Evolutionary conservation across 176 grass and related monocot genomes (phyloP).

Genomic region (Ananas comosus): DNA sequence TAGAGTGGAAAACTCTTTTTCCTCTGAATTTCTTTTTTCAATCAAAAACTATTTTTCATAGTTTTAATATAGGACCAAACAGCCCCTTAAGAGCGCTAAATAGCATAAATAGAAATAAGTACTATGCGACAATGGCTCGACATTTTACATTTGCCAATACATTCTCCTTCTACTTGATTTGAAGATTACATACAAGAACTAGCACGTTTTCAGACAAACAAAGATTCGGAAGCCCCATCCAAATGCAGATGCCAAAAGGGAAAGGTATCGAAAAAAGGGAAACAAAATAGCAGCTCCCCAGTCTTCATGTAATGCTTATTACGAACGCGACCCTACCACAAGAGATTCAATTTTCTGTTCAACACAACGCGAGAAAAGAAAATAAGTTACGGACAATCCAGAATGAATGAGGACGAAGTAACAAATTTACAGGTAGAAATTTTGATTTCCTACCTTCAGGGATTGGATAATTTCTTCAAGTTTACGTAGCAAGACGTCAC

Average conservation of each 20-base stretch:
- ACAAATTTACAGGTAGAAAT: constrained; percentile 3
- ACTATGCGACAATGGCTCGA: too few species aligned
- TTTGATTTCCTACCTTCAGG: constrained; percentile 29
- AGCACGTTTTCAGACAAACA: not conserved
- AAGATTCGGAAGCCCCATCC: not conserved
- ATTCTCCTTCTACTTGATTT: not conserved
- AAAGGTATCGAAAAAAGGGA: not conserved
- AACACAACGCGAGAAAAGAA: not conserved
- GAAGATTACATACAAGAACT: not conserved
- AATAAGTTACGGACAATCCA: constrained; percentile 1
- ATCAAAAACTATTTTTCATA: too few species aligned
- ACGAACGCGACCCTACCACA: constrained; percentile 26
- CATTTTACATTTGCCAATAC: too few species aligned
- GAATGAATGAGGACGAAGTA: not conserved
- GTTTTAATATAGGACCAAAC: too few species aligned
- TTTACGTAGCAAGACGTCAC: constrained; percentile 43
- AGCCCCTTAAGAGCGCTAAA: too few species aligned
- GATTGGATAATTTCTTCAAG: constrained; percentile 45
- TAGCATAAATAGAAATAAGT: too few species aligned
- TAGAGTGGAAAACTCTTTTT: too few species aligned
- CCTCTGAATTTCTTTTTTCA: too few species aligned
- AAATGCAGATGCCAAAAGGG: not conserved
- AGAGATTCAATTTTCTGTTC: constrained; percentile 51
- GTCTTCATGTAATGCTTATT: constrained; percentile 2
- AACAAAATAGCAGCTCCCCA: not conserved